These are phyloP conservation scores for Gossypium anomalum DNA, from an alignment of 345 rosid species.

Conservation along the genomic window DNA sequence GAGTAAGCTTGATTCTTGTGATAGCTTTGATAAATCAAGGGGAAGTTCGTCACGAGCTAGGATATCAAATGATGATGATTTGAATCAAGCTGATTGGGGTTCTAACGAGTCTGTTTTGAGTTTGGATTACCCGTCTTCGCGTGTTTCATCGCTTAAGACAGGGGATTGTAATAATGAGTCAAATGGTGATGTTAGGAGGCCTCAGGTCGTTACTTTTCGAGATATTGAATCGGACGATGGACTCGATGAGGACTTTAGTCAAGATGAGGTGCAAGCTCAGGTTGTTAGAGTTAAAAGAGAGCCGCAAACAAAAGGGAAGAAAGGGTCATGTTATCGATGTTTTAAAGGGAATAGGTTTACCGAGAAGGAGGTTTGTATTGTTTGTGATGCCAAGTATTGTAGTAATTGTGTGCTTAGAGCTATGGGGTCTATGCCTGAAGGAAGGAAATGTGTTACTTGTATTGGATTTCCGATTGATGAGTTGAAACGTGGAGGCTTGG, in stretches of 20 bases:
- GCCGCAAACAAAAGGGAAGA: conserved; percentile 70
- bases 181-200: conserved; percentile 43
- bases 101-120: conserved; percentile 81
- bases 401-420: conserved; percentile 89
- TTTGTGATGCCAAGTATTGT: conserved; percentile 92
- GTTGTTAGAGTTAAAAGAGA: conserved; percentile 40
- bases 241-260: conserved; percentile 35
- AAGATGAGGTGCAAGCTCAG: conserved; percentile 40
- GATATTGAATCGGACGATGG: conserved; percentile 63
- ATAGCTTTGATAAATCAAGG: conserved; percentile 58
- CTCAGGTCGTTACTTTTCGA: conserved; percentile 63
- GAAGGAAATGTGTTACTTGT: conserved; percentile 94
- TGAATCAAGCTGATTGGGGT: conserved; percentile 63
- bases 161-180: conserved; percentile 48
- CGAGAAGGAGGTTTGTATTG: conserved; percentile 93
- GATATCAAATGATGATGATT: conserved; percentile 45
- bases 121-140: conserved; percentile 79
- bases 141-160: conserved; percentile 52
- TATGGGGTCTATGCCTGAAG: conserved; percentile 99
- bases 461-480: conserved; percentile 84
- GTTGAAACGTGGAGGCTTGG: conserved; percentile 61
- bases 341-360: conserved; percentile 81
- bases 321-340: conserved; percentile 85
- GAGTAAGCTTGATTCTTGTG: conserved; percentile 43
- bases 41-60: conserved; percentile 43